A percentile compares a stretch with the other conserved stretches of the same genome.
These are phyloP conservation scores for Naganishia vaughanmartiniae DNA, from an alignment of 768 basidiomycete genomes.

Conservation along the genomic window DNA sequence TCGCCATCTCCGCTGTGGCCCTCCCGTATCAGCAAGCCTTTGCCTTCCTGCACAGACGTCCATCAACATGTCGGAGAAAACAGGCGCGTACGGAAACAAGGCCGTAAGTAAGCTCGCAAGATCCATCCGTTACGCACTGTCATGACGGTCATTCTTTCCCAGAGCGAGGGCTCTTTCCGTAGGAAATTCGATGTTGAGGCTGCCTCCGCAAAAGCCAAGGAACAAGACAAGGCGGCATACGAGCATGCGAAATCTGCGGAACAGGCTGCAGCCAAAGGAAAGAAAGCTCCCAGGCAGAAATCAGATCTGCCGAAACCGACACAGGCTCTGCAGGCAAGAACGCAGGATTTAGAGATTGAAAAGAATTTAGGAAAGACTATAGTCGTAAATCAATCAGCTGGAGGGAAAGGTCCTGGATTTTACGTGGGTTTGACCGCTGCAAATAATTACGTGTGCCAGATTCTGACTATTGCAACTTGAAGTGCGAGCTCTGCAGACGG, in stretches of 20 bases:
- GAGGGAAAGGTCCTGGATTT: slow-evolving; percentile 80
- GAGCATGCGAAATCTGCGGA: slow-evolving; percentile 68
- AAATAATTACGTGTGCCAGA: not conserved
- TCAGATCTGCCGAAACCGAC: slow-evolving; percentile 77
- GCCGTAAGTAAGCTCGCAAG: slow-evolving; percentile 7
- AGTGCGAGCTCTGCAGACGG: slow-evolving; percentile 82
- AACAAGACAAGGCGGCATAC: slow-evolving; percentile 61
- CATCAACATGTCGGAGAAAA: slow-evolving; percentile 16
- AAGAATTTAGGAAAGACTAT: slow-evolving; percentile 94
- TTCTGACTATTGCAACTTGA: not conserved
- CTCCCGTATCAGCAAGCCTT: not conserved
- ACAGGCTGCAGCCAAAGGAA: slow-evolving; percentile 53
- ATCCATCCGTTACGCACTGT: not conserved
- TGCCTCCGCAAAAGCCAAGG: slow-evolving; percentile 50
- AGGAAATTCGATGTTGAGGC: slow-evolving; percentile 93
- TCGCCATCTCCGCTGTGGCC: not conserved
- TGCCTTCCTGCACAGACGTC: not conserved
- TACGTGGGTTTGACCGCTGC: slow-evolving; percentile 53
- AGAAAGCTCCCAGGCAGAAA: slow-evolving; percentile 49
- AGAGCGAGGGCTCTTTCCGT: slow-evolving; percentile 49
- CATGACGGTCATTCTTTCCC: no score
- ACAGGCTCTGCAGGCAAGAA: slow-evolving; percentile 85
- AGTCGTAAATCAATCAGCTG: slow-evolving; percentile 64
- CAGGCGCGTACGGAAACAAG: slow-evolving; percentile 16
- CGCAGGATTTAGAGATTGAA: slow-evolving; percentile 78